These are phyloP conservation scores for Calonectria naviculata DNA, from an alignment of 2,329 filamentous ascomycete species.

Conservation along the genomic window DNA sequence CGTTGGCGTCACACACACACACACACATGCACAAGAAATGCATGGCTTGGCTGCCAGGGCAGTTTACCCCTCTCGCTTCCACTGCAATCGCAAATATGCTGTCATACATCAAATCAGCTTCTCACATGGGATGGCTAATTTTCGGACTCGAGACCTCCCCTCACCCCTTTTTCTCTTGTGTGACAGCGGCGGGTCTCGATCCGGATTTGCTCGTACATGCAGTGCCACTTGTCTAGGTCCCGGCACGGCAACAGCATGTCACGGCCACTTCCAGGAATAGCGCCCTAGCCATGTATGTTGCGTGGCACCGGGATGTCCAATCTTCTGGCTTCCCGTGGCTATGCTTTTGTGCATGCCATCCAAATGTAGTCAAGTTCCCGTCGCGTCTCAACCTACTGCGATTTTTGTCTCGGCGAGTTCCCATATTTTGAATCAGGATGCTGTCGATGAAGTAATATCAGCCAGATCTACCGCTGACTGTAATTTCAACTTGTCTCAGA, in stretches of 20 bases:
- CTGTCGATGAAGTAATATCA: neutral
- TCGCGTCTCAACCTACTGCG: neutral
- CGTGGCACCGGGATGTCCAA: neutral
- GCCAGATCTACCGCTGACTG: neutral
- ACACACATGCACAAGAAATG: neutral
- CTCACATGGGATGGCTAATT: neutral
- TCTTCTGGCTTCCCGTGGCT: neutral
- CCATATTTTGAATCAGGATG: too few species aligned
- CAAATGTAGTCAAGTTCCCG: neutral
- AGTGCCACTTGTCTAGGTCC: neutral
- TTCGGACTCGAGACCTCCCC: neutral
- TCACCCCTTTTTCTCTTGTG: neutral
- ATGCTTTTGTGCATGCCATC: neutral
- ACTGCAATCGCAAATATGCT: neutral
- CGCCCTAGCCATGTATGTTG: too few species aligned
- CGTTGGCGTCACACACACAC: neutral
- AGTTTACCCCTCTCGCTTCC: neutral
- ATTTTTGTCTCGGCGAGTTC: neutral
- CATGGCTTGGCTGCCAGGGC: neutral
- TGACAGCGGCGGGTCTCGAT: neutral
- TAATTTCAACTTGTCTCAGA: neutral
- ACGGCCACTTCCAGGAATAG: constrained; percentile 6
- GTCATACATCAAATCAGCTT: neutral
- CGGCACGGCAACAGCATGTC: neutral
- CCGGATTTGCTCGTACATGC: neutral